These are phyloP conservation scores for Pyrenophora graminea DNA, from an alignment of 2,329 filamentous ascomycete genomes.

Conservation along the genomic window DNA sequence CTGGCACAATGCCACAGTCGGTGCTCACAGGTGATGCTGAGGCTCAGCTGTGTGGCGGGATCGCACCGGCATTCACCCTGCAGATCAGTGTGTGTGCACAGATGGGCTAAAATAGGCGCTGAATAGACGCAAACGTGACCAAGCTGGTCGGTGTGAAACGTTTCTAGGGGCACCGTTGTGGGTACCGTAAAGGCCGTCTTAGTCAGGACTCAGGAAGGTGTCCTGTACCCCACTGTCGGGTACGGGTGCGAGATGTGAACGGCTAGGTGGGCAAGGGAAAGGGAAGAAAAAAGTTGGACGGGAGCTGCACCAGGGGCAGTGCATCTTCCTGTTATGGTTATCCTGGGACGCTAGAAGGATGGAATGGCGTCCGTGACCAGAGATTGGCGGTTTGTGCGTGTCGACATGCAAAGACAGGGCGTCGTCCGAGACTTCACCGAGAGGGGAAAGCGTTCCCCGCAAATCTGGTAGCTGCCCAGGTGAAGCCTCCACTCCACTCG, in stretches of 20 bases:
- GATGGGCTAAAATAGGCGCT: neutral
- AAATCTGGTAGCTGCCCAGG: conserved; percentile 5
- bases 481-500: conserved; percentile 17
- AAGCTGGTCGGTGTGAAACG: neutral
- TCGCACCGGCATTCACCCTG: conserved; percentile 3
- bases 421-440: conserved; percentile 26
- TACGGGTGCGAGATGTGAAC: too few relatives aligned
- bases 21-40: conserved; percentile 4
- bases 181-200: too few relatives aligned
- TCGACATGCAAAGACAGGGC: conserved; percentile 12
- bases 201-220: neutral
- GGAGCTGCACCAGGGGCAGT: conserved; percentile 11
- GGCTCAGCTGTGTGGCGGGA: neutral
- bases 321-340: neutral
- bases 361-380: neutral
- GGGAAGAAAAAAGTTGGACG: neutral
- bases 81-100: conserved; percentile 4
- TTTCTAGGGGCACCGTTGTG: neutral
- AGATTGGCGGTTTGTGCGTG: conserved; percentile 1
- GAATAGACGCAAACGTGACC: neutral
- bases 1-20: neutral
- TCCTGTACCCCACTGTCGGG: conserved; percentile 2
- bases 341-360: conserved; percentile 14
- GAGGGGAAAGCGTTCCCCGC: conserved; percentile 21
- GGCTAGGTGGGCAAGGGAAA: too few relatives aligned